phyloP scores from a whole-genome alignment of 371 early-diverging fungal genomes.

The Actinomortierella ambigua region DNA sequence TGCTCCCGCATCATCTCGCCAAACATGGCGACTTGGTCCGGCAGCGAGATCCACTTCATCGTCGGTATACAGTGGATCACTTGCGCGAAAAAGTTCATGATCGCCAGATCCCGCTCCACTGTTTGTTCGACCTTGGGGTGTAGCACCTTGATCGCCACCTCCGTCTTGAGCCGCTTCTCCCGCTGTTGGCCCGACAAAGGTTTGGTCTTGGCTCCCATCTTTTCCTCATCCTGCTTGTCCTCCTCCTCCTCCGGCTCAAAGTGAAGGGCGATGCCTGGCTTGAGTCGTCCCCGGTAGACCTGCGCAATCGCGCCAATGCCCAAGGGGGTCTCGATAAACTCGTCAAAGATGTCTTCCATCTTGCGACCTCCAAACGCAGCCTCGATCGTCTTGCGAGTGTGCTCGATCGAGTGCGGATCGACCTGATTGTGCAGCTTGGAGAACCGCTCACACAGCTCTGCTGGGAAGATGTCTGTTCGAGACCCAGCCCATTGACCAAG shows the following conservation, averaged over 20 bases:
- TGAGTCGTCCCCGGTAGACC: conserved; percentile 77
- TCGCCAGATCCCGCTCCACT: conserved; percentile 80
- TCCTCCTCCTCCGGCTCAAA: conserved; percentile 33
- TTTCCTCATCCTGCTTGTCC: conserved; percentile 11
- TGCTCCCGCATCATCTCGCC: conserved; percentile 93
- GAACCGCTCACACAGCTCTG: conserved; percentile 75
- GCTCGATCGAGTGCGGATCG: conserved; percentile 74
- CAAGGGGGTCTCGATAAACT: conserved; percentile 75
- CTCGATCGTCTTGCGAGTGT: conserved; percentile 68
- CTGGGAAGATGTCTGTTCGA: conserved; percentile 89
- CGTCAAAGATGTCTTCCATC: conserved; percentile 78
- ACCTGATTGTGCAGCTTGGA: conserved; percentile 85
- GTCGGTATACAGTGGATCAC: conserved; percentile 73
- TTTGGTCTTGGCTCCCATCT: conserved; percentile 6
- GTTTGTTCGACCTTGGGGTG: conserved; percentile 80
- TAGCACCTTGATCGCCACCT: conserved; percentile 93
- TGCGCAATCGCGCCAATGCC: conserved; percentile 98
- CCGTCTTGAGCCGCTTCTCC: conserved; percentile 51
- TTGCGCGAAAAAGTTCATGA: conserved; percentile 76
- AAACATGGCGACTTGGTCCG: conserved; percentile 89
- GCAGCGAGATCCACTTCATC: conserved; percentile 82
- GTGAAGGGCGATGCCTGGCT: conserved; percentile 52
- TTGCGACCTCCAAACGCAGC: conserved; percentile 63
- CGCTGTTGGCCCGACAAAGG: too few species aligned
- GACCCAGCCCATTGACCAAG: conserved; percentile 97